phyloP scores from a whole-genome alignment of 306 rosid genomes.

The Dalbergia cochinchinensis region DNA sequence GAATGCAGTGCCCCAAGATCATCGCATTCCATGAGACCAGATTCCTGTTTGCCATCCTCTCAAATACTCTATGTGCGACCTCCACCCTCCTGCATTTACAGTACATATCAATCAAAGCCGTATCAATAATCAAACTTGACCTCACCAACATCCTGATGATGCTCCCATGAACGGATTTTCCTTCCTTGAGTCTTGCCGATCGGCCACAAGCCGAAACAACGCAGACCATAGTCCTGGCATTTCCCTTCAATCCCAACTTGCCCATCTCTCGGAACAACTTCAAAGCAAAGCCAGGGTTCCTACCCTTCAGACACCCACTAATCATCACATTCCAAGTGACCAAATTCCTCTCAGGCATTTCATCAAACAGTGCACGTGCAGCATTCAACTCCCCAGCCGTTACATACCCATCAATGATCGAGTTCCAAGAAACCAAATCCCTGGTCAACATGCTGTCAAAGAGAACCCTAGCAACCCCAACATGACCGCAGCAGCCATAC shows the following conservation, averaged over 20 bases:
- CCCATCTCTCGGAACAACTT: conserved; percentile 74
- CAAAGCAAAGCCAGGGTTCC: conserved; percentile 71
- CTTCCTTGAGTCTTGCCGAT: conserved; percentile 70
- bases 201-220: conserved; percentile 67
- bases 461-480: conserved; percentile 55
- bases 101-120: conserved; percentile 81
- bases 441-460: conserved; percentile 56
- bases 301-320: conserved; percentile 65
- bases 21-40: conserved; percentile 76
- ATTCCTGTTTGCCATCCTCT: conserved; percentile 55
- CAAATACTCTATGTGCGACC: conserved; percentile 56
- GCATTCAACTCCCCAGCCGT: conserved; percentile 51
- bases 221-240: conserved; percentile 63
- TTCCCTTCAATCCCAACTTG: conserved; percentile 55
- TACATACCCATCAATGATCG: conserved; percentile 55
- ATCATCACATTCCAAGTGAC: conserved; percentile 74
- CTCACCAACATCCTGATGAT: conserved; percentile 45
- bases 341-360: conserved; percentile 67
- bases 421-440: conserved; percentile 81
- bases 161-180: conserved; percentile 78
- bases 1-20: conserved; percentile 80
- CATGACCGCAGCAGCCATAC: conserved; percentile 64
- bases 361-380: conserved; percentile 65
- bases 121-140: conserved; percentile 55
- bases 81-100: conserved; percentile 66